Evolutionary conservation across 192 early-diverging fungal species (phyloP), one percentile per base, ranked within the genome.

Genomic region (Cetraspora pellucida): DNA sequence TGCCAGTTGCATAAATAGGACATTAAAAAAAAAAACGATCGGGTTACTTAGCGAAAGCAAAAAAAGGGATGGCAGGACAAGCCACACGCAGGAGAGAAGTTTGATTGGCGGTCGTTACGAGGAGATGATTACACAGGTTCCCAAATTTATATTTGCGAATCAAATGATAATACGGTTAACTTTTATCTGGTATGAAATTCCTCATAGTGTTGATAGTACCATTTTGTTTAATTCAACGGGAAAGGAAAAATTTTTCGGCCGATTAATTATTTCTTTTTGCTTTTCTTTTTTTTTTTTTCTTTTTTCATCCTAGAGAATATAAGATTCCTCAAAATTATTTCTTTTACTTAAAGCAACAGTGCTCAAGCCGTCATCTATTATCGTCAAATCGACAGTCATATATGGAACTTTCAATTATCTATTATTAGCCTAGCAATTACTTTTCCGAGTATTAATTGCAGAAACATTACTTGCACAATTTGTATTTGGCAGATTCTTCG

Each of bases 1-100:
- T 65, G n/a, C 28, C 43, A 43, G 63, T 65, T 30, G 63, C 63
- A 65, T 65, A 65, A 65, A 65, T 65, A 65, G 19, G 43, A 65
- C 30, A 44, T 27, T 61, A 44, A 64, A 65, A 37, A 37, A 37
- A 37, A 37, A 65, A 65, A 31, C 63, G 63, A 65, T 65, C 63
- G 63, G 58, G 58, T 60, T 25, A 27, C 23, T n/a, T 19, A 65
- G 37, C 63, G 63, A 65, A 37, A 28, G 63, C 31, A 63, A 65
- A 65, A 65, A 65, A 64, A 65, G 31, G 37, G 31, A 30, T n/a
- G 63, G 3, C 63, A 19, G 63, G 31, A 65, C 63, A 65, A 65
- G 63, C 63, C 63, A 65, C 63, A 65, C 63, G 31, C 63, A 65
- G 31, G 30, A 30, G 63, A 44, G 37, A 37, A 44, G 19, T n/a